Base-by-base conservation (phyloP, 441 rosid species). In the Adansonia madagascariensis region DNA sequence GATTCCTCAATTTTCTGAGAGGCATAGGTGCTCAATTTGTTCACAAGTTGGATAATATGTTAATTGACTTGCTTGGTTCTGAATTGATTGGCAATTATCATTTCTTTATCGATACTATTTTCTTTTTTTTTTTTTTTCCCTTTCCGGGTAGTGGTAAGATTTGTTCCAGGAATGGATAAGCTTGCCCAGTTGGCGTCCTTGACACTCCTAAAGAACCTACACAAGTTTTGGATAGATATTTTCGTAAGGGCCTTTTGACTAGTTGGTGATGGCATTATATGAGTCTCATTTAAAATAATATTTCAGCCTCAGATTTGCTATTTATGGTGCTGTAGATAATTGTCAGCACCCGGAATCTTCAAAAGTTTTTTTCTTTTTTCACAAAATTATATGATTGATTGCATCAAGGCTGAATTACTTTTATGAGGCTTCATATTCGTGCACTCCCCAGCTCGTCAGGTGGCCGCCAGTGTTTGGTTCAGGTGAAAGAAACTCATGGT, bases 401-500 rank as follows among this genome's bases (percentile, higher is more conserved):
- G 8, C 44, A 9, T 52, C 14, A 3, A 31, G 80, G 64, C 69
- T 75, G 70, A 71, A 65, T 35, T 35, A 11, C 18, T 17, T 69
- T 62, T 55, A 44, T 31, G 74, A 75, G 79, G 79, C 73, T 81
- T 76, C 17, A 62, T 73, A 63, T 57, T 67, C 65, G 78, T 75
- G 83, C 80, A 66, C 75, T 78, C 71, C 69, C 80, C 44, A 78
- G 55, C 79, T 78, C 79, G 76, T 83, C 82, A 73, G 82, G 86
- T 83, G 72, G 82, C 35, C 59, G 67, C 76, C 57, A 77, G 70
- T 68, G 66, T 69, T 41, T 39, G 71, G 79, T 66, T 76, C 74
- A 15, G 57, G 64, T 46, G 71, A 73, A 71, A 71, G 71, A 73
- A 71, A 71, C 78, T 68, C 63, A 31, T 46, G 69, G 77, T 75